Percentiles rank a stretch among this genome's conserved stretches.
These are phyloP conservation scores for Ceratocystis papillata DNA, from an alignment of 2,329 filamentous ascomycete genomes.

Conservation along the genomic window DNA sequence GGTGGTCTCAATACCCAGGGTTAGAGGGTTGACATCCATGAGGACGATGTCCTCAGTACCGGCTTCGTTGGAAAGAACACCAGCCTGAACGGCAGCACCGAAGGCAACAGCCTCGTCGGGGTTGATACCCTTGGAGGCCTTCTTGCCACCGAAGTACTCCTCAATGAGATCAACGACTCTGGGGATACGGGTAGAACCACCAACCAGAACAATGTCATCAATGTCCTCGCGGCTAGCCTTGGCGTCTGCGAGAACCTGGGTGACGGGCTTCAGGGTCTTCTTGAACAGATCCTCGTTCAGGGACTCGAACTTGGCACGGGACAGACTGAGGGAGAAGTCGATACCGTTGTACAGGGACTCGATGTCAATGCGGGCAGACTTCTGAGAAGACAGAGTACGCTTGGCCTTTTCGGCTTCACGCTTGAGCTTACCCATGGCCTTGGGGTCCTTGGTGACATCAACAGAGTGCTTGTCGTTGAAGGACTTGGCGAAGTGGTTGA, in stretches of 20 bases:
- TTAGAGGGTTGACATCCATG: slow-evolving; percentile 95
- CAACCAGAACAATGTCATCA: slow-evolving; percentile 93
- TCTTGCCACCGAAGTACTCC: slow-evolving; percentile 92
- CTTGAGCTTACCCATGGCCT: slow-evolving; percentile 99
- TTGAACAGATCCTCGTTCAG: slow-evolving; percentile 99
- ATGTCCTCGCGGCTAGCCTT: slow-evolving; percentile 94
- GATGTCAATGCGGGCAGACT: slow-evolving; percentile 89
- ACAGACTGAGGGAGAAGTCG: slow-evolving; percentile 96
- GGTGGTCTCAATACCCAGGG: slow-evolving; percentile 93
- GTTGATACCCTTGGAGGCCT: slow-evolving; percentile 98
- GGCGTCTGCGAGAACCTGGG: slow-evolving; percentile 96
- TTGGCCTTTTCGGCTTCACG: slow-evolving; percentile 99
- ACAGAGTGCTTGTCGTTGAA: slow-evolving; percentile 98
- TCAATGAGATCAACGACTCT: slow-evolving; percentile 92
- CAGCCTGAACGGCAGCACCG: slow-evolving; percentile 92
- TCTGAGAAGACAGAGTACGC: slow-evolving; percentile 90
- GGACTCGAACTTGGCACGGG: slow-evolving; percentile 98
- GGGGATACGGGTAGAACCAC: slow-evolving; percentile 97
- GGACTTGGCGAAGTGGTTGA: slow-evolving; percentile 84
- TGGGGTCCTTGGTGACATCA: slow-evolving; percentile 85
- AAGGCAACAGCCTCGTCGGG: slow-evolving; percentile 98
- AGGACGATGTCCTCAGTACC: slow-evolving; percentile 73
- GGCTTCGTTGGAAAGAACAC: slow-evolving; percentile 82
- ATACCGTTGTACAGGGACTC: slow-evolving; percentile 94
- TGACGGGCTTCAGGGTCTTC: slow-evolving; percentile 96